Conservation (phyloP, 2,329 filamentous ascomycete species). For the Penicillium palitans region DNA sequence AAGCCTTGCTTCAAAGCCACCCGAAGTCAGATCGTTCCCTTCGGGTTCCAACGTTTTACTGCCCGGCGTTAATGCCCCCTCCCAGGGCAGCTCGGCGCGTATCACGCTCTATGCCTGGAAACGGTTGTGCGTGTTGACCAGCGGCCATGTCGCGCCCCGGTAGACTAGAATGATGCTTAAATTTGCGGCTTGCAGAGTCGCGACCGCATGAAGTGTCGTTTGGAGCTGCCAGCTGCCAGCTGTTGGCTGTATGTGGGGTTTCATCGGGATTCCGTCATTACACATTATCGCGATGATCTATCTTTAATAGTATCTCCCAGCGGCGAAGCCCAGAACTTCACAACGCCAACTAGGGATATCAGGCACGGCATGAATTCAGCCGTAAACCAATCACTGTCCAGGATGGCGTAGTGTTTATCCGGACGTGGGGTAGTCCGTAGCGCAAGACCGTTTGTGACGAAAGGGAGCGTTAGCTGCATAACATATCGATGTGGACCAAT, state of each 20-base stretch:
- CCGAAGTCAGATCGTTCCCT: slow-evolving; percentile 49
- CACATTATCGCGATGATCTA: not conserved
- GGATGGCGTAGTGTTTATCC: slow-evolving; percentile 35
- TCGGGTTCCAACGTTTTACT: slow-evolving; percentile 46
- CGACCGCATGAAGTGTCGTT: too few species aligned
- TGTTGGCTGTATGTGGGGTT: slow-evolving; percentile 43
- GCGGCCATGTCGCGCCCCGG: slow-evolving; percentile 47
- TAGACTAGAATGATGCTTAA: slow-evolving; percentile 50
- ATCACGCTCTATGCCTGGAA: slow-evolving; percentile 50
- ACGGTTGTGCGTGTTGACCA: slow-evolving; percentile 50
- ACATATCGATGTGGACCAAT: slow-evolving; percentile 15
- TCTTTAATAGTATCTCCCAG: slow-evolving; percentile 10
- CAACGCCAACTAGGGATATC: slow-evolving; percentile 47
- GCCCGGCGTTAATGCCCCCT: slow-evolving; percentile 48
- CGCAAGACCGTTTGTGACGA: slow-evolving; percentile 11
- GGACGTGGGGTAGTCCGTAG: too few species aligned
- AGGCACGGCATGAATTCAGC: slow-evolving; percentile 47
- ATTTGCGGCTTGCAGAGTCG: slow-evolving; percentile 18
- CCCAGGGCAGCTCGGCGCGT: slow-evolving; percentile 48
- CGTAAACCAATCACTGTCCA: slow-evolving; percentile 52
- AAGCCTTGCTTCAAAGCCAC: slow-evolving; percentile 47
- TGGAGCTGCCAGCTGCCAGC: slow-evolving; percentile 42
- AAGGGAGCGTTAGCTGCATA: slow-evolving; percentile 15
- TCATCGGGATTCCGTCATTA: not conserved
- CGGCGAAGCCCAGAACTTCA: slow-evolving; percentile 47